Percentiles rank a stretch among this genome's conserved stretches.
These are phyloP conservation scores for Wilcoxina mikolae DNA, from an alignment of 495 filamentous ascomycete genomes.

Conservation along the genomic window DNA sequence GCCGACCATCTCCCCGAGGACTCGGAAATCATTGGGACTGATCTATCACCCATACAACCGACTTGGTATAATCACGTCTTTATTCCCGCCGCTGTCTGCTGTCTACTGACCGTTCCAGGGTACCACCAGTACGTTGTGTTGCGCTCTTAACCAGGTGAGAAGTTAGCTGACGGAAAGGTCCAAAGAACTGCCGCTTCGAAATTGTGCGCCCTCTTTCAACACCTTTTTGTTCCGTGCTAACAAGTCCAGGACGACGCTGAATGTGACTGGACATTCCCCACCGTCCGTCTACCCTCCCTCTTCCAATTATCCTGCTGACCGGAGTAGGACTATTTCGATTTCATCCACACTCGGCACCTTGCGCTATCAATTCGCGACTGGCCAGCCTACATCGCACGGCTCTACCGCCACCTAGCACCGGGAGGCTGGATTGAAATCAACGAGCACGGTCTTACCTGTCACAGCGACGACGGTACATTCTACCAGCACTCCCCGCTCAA, in stretches of 20 bases:
- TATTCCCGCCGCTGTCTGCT: background rate
- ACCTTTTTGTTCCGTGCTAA: background rate
- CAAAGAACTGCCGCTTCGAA: conserved; percentile 19
- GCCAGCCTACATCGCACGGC: conserved; percentile 34
- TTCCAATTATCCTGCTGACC: no score
- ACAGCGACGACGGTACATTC: conserved; percentile 4
- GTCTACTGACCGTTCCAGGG: background rate
- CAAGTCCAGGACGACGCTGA: conserved; percentile 43
- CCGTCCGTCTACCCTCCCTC: conserved; percentile 11
- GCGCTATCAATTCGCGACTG: conserved; percentile 45
- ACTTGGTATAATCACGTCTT: conserved; percentile 26
- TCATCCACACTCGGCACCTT: conserved; percentile 43
- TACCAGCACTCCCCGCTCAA: background rate
- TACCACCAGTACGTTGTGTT: background rate
- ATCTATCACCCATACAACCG: conserved; percentile 50
- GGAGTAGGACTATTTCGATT: conserved; percentile 41
- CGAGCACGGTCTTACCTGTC: conserved; percentile 26
- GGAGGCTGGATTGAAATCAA: conserved; percentile 52
- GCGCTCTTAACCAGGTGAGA: background rate
- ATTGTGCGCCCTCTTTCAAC: conserved; percentile 1
- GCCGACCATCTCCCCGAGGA: conserved; percentile 20
- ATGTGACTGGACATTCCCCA: conserved; percentile 40
- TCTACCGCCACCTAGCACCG: conserved; percentile 41
- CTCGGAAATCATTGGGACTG: conserved; percentile 37
- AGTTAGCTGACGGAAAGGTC: background rate